Evolutionary conservation across 306 rosid species (phyloP).

Genomic region (Cucurbita pepo): DNA sequence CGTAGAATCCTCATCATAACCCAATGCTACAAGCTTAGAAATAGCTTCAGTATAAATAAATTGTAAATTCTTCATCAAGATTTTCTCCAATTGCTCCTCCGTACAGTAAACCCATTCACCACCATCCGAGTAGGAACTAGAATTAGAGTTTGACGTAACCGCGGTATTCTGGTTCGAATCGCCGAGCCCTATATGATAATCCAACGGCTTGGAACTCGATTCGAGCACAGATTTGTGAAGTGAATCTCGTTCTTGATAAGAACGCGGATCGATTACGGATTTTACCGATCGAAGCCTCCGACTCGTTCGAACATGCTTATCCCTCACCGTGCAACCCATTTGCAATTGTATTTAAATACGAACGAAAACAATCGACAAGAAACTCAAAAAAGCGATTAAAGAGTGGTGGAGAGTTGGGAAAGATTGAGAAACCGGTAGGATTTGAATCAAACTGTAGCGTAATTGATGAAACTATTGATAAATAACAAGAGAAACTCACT

Average conservation of each 20-base stretch:
- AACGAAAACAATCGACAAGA: neutral
- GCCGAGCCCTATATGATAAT: slow-evolving; percentile 16
- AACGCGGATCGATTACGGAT: slow-evolving; percentile 31
- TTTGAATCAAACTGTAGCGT: neutral
- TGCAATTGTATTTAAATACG: neutral
- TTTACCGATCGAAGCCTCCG: slow-evolving; percentile 49
- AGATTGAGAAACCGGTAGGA: neutral
- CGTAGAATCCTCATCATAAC: slow-evolving; percentile 61
- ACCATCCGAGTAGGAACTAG: slow-evolving; percentile 33
- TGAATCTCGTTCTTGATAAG: slow-evolving; percentile 30
- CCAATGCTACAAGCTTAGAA: slow-evolving; percentile 65
- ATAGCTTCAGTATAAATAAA: slow-evolving; percentile 50
- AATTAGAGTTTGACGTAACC: slow-evolving; percentile 13
- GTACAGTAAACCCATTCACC: slow-evolving; percentile 82
- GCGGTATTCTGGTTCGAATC: slow-evolving; percentile 26
- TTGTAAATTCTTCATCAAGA: slow-evolving; percentile 59
- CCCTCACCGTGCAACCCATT: slow-evolving; percentile 85
- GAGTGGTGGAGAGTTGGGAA: neutral
- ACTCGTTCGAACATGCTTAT: slow-evolving; percentile 65
- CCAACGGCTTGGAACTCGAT: slow-evolving; percentile 48
- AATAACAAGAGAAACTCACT: neutral
- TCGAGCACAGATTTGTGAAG: slow-evolving; percentile 58
- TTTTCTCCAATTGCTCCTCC: slow-evolving; percentile 82
- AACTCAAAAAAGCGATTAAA: neutral
- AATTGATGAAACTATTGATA: neutral